phyloP scores from a whole-genome alignment of 1,139 yeast genomes.

The Suhomyces maxii region DNA sequence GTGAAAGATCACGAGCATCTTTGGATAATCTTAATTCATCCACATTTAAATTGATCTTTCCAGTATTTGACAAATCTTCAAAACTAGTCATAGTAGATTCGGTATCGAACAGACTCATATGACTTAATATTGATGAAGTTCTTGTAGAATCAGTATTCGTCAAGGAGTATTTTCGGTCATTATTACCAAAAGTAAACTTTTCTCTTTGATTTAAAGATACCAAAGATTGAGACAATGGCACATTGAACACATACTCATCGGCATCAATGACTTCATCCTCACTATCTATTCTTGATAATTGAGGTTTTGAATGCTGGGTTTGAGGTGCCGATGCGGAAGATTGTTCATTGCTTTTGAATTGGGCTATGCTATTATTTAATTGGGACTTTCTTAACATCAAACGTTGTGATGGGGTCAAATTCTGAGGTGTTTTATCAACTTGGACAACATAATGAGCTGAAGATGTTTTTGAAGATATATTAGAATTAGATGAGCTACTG shows the following conservation, averaged over 20 bases:
- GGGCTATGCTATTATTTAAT: conserved; percentile 24
- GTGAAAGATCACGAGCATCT: conserved; percentile 53
- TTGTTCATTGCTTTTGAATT: conserved; percentile 19
- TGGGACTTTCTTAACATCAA: conserved; percentile 35
- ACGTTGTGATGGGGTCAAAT: conserved; percentile 43
- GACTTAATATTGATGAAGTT: conserved; percentile 43
- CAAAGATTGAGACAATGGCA: conserved; percentile 60
- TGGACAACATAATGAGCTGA: conserved; percentile 22
- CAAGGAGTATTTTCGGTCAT: conserved; percentile 22
- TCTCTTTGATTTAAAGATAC: conserved; percentile 29
- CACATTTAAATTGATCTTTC: conserved; percentile 11
- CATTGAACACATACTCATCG: conserved; percentile 56
- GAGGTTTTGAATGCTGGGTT: neutral
- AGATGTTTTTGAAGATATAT: conserved; percentile 6
- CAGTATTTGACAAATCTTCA: conserved; percentile 11
- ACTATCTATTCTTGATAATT: conserved; percentile 17
- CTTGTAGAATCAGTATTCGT: conserved; percentile 39
- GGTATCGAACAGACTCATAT: conserved; percentile 23
- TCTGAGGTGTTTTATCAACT: conserved; percentile 27
- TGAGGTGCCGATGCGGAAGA: neutral
- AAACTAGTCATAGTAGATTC: conserved; percentile 17
- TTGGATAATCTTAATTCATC: conserved; percentile 29
- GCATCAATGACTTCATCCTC: conserved; percentile 57
- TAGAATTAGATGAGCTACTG: conserved; percentile 12
- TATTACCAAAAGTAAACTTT: conserved; percentile 22